Evolutionary conservation across 2,329 filamentous ascomycete genomes (phyloP), one percentile per base, ranked within the genome.

Genomic region (Lachnellula hyalina): DNA sequence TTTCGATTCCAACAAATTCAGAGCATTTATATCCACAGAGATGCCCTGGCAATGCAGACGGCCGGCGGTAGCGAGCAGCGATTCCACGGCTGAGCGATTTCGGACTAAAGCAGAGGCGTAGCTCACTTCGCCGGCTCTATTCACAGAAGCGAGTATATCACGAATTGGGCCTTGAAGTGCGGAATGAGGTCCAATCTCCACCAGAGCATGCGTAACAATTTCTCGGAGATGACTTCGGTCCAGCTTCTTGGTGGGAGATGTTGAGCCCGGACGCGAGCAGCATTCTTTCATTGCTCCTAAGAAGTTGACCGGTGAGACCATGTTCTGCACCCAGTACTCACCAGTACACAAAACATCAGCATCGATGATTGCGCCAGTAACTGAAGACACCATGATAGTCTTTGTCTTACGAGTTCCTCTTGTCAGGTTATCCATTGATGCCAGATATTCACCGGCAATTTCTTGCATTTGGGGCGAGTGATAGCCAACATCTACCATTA

Each of bases 241-340:
- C 3, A 19, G n/a, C 21, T 49, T 49, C 17, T 21, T 49, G 17
- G 28, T 34, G 12, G 17, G n/a, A 40, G 7, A 21, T 23, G 12
- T 38, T n/a, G 53, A 8, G 15, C 34, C 9, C 9, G 45, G 14
- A 28, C 4, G 19, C 35, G 23, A 7, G n/a, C 41, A 44, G 41
- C 19, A 32, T 14, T n/a, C 34, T 25, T 34, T 36, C 11, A 52
- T 19, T 15, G 56, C 45, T 19, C 36, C 5, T 8, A 15, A 4
- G 54, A 75, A 79, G 4, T 69, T 64, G 11, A 79, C 77, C 1
- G 70, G 70, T 1, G 70, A 72, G 1, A 72, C 67, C 62, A 79
- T 62, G 51, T 79, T 79, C 4, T 64, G 58, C 3, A 67, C 65
- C 77, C 77, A 79, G 59, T 79, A 79, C 0, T 60, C 49, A 0